Conservation (phyloP, 169 alveolate genomes). For the Fabrea salina region DNA sequence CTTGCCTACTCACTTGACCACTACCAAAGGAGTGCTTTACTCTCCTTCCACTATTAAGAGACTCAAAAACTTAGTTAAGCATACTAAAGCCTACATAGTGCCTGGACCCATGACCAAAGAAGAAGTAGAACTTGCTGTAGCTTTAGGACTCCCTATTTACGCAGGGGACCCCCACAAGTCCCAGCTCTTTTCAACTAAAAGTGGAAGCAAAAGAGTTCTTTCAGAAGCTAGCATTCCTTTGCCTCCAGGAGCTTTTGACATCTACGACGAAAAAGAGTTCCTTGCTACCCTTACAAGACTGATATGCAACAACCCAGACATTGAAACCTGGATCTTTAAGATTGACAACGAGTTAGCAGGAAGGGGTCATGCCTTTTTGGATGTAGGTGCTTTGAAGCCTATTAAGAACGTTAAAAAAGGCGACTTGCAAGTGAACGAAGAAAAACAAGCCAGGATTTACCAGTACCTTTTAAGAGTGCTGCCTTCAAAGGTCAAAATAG, state of each 20-base stretch:
- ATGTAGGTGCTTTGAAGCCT: slow-evolving; percentile 69
- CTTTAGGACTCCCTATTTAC: slow-evolving; percentile 67
- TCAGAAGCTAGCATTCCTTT: slow-evolving; percentile 73
- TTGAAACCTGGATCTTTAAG: slow-evolving; percentile 72
- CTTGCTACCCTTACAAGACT: slow-evolving; percentile 58
- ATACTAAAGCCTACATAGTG: slow-evolving; percentile 59
- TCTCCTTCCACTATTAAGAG: slow-evolving; percentile 69
- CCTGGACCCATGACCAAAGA: slow-evolving; percentile 80
- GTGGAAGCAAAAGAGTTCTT: slow-evolving; percentile 79
- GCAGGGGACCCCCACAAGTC: slow-evolving; percentile 76
- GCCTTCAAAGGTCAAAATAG: slow-evolving; percentile 76
- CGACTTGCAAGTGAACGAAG: slow-evolving; percentile 55
- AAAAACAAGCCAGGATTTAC: slow-evolving; percentile 50
- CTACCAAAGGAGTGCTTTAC: slow-evolving; percentile 51
- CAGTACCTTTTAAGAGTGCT: slow-evolving; percentile 63
- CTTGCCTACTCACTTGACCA: slow-evolving; percentile 60
- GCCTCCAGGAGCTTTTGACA: slow-evolving; percentile 79
- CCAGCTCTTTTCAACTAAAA: slow-evolving; percentile 71
- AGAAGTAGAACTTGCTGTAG: slow-evolving; percentile 74
- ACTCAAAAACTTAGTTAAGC: slow-evolving; percentile 48
- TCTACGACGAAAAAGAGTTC: slow-evolving; percentile 68
- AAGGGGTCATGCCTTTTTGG: slow-evolving; percentile 85
- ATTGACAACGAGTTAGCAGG: slow-evolving; percentile 77
- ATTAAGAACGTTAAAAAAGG: slow-evolving; percentile 65
- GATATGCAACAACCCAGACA: slow-evolving; percentile 63